A percentile compares a stretch with the other conserved stretches of the same genome.
These are phyloP conservation scores for Teratosphaeria zuluensis DNA, from an alignment of 2,329 filamentous ascomycete genomes.

Conservation along the genomic window DNA sequence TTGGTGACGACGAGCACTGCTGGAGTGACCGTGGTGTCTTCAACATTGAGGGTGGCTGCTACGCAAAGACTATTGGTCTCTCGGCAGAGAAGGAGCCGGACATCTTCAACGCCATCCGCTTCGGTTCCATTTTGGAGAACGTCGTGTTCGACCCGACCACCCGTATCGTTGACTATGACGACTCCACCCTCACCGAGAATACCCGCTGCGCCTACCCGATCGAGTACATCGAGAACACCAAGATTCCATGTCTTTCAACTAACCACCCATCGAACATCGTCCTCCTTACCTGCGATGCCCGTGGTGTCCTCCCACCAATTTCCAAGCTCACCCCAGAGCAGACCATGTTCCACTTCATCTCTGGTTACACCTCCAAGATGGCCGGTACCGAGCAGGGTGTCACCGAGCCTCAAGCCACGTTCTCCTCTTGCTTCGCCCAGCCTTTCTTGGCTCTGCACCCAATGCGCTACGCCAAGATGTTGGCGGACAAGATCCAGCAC, in stretches of 20 bases:
- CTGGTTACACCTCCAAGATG: slow-evolving; percentile 99
- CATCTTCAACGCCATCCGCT: slow-evolving; percentile 91
- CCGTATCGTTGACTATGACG: slow-evolving; percentile 90
- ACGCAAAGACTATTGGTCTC: slow-evolving; percentile 96
- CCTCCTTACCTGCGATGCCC: slow-evolving; percentile 93
- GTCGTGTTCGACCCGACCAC: slow-evolving; percentile 91
- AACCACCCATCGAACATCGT: slow-evolving; percentile 96
- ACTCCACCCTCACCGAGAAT: slow-evolving; percentile 92
- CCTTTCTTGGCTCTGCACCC: slow-evolving; percentile 98
- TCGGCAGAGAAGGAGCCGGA: slow-evolving; percentile 98
- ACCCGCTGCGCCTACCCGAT: slow-evolving; percentile 98
- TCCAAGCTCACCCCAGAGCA: slow-evolving; percentile 90
- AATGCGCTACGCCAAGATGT: slow-evolving; percentile 98
- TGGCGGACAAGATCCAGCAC: slow-evolving; percentile 92
- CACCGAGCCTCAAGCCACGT: slow-evolving; percentile 94
- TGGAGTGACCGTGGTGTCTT: slow-evolving; percentile 95
- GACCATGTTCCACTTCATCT: slow-evolving; percentile 99
- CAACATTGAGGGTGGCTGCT: slow-evolving; percentile 99
- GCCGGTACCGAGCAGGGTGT: slow-evolving; percentile 96
- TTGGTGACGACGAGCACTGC: slow-evolving; percentile 99
- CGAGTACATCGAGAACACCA: slow-evolving; percentile 97
- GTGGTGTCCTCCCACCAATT: slow-evolving; percentile 93
- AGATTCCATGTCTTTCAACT: slow-evolving; percentile 85
- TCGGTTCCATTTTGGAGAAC: slow-evolving; percentile 96
- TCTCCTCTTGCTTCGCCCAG: slow-evolving; percentile 98